Evolutionary conservation across 345 rosid species (phyloP).

Genomic region (Dovyalis caffra): DNA sequence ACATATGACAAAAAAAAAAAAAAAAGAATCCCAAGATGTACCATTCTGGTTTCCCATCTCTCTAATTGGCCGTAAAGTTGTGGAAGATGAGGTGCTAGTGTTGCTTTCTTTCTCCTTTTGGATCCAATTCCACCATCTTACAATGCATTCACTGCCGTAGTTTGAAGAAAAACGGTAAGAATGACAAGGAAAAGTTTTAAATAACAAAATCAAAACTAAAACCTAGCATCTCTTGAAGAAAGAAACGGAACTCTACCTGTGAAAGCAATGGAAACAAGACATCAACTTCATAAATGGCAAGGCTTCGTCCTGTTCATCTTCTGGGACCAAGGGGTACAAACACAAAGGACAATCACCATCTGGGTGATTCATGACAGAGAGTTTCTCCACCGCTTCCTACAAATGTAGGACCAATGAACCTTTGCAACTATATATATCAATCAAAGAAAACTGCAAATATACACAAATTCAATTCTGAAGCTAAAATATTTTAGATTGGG

Average conservation of each 20-base stretch:
- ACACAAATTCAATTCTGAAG: neutral
- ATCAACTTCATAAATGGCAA: conserved; percentile 94
- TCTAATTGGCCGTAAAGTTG: conserved; percentile 20
- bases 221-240: neutral
- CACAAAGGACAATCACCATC: conserved; percentile 90
- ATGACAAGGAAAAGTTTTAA: conserved; percentile 4
- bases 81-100: conserved; percentile 23
- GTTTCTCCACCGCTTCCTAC: conserved; percentile 84
- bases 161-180: conserved; percentile 11
- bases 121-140: conserved; percentile 92
- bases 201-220: neutral
- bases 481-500: neutral
- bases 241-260: conserved; percentile 47
- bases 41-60: conserved; percentile 38
- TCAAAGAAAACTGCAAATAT: conserved; percentile 3
- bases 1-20: neutral
- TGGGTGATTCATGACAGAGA: conserved; percentile 82
- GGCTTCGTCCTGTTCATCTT: conserved; percentile 38
- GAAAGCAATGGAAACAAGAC: conserved; percentile 97
- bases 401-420: conserved; percentile 24
- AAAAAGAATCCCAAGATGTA: conserved; percentile 18
- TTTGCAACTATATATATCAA: neutral
- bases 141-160: conserved; percentile 71
- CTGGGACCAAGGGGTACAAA: conserved; percentile 60
- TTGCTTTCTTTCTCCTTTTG: conserved; percentile 45